These are phyloP conservation scores for Kazachstania sp. DNA, from an alignment of 1,139 yeast genomes.

Conservation along the genomic window DNA sequence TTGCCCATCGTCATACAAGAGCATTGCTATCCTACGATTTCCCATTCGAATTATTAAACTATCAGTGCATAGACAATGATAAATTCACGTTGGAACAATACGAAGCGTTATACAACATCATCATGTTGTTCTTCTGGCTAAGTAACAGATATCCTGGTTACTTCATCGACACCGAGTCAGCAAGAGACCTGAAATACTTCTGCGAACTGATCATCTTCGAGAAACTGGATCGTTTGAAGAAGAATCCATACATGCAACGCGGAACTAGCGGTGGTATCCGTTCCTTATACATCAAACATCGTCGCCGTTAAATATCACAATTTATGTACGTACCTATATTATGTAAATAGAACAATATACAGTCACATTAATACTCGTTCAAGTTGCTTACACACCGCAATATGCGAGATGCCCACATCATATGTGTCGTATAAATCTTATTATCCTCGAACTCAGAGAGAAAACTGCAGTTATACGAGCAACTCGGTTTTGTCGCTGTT, in stretches of 20 bases:
- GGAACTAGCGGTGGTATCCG: neutral
- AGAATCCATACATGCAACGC: constrained; percentile 21
- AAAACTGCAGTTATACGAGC: too few species aligned
- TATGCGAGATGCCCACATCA: too few species aligned
- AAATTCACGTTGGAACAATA: constrained; percentile 40
- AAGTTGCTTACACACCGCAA: too few species aligned
- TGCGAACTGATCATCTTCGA: constrained; percentile 60
- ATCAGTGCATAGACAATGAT: constrained; percentile 21
- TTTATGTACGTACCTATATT: too few species aligned
- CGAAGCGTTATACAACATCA: constrained; percentile 62
- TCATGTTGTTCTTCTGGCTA: constrained; percentile 75
- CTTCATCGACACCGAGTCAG: constrained; percentile 70
- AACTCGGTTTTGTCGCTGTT: constrained; percentile 4
- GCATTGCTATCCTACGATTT: constrained; percentile 29
- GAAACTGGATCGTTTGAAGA: constrained; percentile 37
- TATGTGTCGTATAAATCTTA: neutral
- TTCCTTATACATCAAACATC: neutral
- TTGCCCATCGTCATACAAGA: constrained; percentile 26
- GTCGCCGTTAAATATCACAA: neutral
- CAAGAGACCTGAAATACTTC: constrained; percentile 55
- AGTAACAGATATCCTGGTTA: constrained; percentile 77
- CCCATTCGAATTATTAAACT: constrained; percentile 27
- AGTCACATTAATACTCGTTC: too few species aligned
- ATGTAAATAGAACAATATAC: neutral
- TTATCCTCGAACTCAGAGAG: too few species aligned